These are phyloP conservation scores for Iberis pinnata DNA, from an alignment of 345 rosid species.

Conservation along the genomic window DNA sequence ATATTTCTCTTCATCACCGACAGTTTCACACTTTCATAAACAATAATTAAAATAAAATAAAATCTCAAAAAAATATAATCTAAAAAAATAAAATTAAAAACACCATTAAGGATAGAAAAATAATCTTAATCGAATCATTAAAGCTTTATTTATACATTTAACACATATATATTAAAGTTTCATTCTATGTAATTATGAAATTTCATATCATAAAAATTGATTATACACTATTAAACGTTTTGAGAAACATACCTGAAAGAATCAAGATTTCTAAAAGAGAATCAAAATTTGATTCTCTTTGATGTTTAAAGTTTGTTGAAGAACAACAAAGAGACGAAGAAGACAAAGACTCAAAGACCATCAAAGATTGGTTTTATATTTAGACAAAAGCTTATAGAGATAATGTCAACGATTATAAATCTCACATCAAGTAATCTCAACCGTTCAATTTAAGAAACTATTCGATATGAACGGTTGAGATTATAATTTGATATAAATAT, in stretches of 20 bases:
- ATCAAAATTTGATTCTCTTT: constrained; percentile 1
- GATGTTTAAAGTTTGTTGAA: constrained; percentile 4
- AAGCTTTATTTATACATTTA: no score
- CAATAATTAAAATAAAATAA: neutral
- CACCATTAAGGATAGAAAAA: no score
- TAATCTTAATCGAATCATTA: no score
- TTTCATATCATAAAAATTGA: no score
- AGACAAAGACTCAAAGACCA: constrained; percentile 18
- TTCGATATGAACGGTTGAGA: constrained; percentile 8
- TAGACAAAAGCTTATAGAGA: constrained; percentile 17
- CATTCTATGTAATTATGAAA: no score
- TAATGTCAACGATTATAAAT: constrained; percentile 25
- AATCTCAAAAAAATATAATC: neutral
- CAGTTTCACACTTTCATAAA: neutral
- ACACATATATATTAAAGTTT: no score
- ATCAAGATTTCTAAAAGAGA: neutral
- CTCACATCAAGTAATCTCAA: neutral
- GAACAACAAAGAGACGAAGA: constrained; percentile 24
- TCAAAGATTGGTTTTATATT: constrained; percentile 19
- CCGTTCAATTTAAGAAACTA: constrained; percentile 3
- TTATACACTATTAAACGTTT: no score
- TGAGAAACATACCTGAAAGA: constrained; percentile 9
- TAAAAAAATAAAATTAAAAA: no score
- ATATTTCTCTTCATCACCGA: neutral
- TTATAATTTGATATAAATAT: no score